Evolutionary conservation across 148 eudicot genomes (phyloP), one percentile per base, ranked within the genome.

Genomic region (Hydrangea macrophylla): DNA sequence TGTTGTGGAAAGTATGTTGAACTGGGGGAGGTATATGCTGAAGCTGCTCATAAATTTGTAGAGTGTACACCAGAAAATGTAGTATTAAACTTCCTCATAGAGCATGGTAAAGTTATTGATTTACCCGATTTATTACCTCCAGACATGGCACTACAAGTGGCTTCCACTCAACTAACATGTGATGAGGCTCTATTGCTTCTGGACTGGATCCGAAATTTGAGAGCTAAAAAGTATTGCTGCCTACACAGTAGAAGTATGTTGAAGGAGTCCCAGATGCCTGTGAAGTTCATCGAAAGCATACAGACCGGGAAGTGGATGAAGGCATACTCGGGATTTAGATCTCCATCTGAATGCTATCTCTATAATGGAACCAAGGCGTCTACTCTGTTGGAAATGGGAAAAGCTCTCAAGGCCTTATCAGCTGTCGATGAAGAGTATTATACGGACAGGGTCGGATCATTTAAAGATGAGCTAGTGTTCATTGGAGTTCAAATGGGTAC

Each of bases 371-470:
- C 45, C 6, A 31, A 62, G 66, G 20, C 40, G 42, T 20, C 66
- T 37, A 39, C 25, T 24, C 45, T 62, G n/a, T 65, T 74, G 36
- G 28, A 69, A 33, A 37, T 73, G 48, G 55, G 67, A 2, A 10
- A 61, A 33, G 37, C 48, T 32, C 57, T 57, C 7, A 6, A 13
- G 4, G 32, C 33, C 20, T 27, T 70, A 17, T 59, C 78, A 0
- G 53, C 70, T 11, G 22, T 78, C 18, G 82, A 78, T 28, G 74
- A 74, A 45, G 58, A 65, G 53, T 78, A 61, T 31, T 78, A 78
- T 35, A 70, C 48, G 22, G 48, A 42, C 31, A 61, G 53, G 53
- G 74, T 74, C 13, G 55, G 36, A 17, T 54, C 33, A 20, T 78
- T 73, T 55, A 61, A 28, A 22, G 75, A 74, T 44, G 82, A 73